Evolutionary conservation across 2,329 filamentous ascomycete species (phyloP).

Genomic region (Aspergillus floridensis): DNA sequence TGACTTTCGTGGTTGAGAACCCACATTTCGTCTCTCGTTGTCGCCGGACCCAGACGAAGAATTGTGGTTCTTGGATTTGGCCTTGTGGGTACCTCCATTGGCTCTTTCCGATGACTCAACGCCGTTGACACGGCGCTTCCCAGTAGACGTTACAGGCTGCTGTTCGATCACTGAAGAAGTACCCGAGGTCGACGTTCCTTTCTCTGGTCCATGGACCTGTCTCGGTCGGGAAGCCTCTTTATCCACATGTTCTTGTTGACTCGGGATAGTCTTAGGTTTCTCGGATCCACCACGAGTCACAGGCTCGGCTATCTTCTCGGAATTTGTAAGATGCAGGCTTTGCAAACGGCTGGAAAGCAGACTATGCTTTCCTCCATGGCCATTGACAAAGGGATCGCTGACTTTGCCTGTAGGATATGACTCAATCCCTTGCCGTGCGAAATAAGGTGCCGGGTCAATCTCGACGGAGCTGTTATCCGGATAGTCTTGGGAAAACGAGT

Average conservation of each 20-base stretch:
- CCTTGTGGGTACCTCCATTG: slow-evolving; percentile 34
- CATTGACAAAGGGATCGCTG: slow-evolving; percentile 23
- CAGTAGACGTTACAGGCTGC: slow-evolving; percentile 29
- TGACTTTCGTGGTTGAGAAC: slow-evolving; percentile 29
- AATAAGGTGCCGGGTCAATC: slow-evolving; percentile 30
- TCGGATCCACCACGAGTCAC: slow-evolving; percentile 25
- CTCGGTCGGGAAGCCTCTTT: slow-evolving; percentile 33
- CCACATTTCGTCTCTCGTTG: slow-evolving; percentile 31
- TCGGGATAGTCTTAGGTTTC: slow-evolving; percentile 20
- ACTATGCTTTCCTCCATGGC: slow-evolving; percentile 30
- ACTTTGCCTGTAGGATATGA: slow-evolving; percentile 16
- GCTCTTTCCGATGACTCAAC: slow-evolving; percentile 32
- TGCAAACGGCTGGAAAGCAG: slow-evolving; percentile 39
- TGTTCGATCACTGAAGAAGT: slow-evolving; percentile 30
- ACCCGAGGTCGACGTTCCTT: slow-evolving; percentile 23
- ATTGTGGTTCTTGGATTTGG: slow-evolving; percentile 35
- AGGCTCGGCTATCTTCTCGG: slow-evolving; percentile 28
- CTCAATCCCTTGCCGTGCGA: slow-evolving; percentile 28
- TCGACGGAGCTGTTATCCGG: slow-evolving; percentile 39
- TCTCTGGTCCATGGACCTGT: slow-evolving; percentile 22
- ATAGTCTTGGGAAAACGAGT: slow-evolving; percentile 39
- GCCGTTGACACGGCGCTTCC: slow-evolving; percentile 33
- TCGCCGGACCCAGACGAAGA: slow-evolving; percentile 19
- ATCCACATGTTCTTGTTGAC: slow-evolving; percentile 21
- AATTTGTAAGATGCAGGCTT: slow-evolving; percentile 38